These are phyloP conservation scores for Teratosphaeria destructans DNA, from an alignment of 2,329 filamentous ascomycete genomes.

Conservation along the genomic window DNA sequence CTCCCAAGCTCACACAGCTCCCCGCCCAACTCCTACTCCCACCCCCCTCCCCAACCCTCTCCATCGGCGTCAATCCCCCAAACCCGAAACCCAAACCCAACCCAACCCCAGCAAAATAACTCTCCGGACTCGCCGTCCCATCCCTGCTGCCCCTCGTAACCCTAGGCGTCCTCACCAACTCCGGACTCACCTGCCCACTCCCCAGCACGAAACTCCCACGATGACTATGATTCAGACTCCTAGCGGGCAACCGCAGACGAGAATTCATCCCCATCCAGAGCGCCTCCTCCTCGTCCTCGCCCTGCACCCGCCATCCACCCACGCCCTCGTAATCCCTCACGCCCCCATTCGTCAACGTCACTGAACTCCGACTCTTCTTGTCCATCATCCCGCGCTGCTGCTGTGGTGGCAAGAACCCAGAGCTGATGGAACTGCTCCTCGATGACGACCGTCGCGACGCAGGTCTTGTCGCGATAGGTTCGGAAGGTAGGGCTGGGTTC, in stretches of 20 bases:
- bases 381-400: background rate
- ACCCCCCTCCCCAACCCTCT: background rate
- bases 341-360: slow-evolving; percentile 7
- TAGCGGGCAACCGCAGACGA: slow-evolving; percentile 28
- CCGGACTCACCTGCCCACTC: slow-evolving; percentile 26
- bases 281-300: slow-evolving; percentile 29
- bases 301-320: slow-evolving; percentile 29
- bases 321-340: slow-evolving; percentile 32
- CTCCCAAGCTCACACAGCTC: background rate
- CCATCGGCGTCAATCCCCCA: background rate
- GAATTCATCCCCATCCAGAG: slow-evolving; percentile 31
- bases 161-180: slow-evolving; percentile 25
- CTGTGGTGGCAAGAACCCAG: background rate
- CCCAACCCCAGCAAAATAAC: slow-evolving; percentile 8
- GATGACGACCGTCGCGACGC: slow-evolving; percentile 17
- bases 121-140: slow-evolving; percentile 17
- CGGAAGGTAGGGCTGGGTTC: background rate
- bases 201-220: background rate
- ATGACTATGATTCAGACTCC: slow-evolving; percentile 16
- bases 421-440: slow-evolving; percentile 3
- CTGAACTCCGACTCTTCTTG: slow-evolving; percentile 2
- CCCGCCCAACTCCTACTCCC: background rate
- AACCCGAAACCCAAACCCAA: too few species aligned
- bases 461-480: slow-evolving; percentile 11
- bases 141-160: background rate